These are phyloP conservation scores for Sporothrix humicola DNA, from an alignment of 2,329 filamentous ascomycete genomes.

Conservation along the genomic window DNA sequence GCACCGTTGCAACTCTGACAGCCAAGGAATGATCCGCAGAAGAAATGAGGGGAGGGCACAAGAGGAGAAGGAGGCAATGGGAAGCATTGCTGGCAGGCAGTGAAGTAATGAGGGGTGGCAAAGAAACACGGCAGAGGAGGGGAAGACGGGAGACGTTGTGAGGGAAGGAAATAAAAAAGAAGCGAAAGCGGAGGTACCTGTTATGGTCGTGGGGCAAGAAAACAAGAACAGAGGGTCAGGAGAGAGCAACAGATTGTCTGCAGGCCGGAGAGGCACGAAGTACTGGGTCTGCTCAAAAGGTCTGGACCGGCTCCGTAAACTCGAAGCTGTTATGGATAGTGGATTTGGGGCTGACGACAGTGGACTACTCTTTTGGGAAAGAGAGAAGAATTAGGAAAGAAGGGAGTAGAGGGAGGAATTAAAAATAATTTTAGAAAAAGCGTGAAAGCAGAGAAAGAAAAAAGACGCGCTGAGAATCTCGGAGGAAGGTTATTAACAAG, in stretches of 20 bases:
- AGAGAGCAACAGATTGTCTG: too few relatives aligned
- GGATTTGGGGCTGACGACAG: conserved; percentile 1
- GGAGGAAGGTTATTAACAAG: neutral
- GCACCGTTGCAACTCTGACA: conserved; percentile 20
- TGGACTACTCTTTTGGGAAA: conserved; percentile 22
- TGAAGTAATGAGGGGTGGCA: conserved; percentile 1
- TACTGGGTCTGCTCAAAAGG: neutral
- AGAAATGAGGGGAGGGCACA: neutral
- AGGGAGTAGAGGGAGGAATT: neutral
- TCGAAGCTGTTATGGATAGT: neutral
- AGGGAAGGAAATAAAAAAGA: neutral
- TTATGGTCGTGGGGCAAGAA: conserved; percentile 6
- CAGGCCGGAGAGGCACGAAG: neutral
- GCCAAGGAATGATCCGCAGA: conserved; percentile 19
- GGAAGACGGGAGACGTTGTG: neutral
- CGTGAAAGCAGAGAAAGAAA: neutral
- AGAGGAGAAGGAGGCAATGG: neutral
- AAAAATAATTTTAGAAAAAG: neutral
- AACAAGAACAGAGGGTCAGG: too few relatives aligned
- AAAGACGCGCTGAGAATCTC: neutral
- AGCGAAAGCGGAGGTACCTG: conserved; percentile 20
- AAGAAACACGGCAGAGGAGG: conserved; percentile 18
- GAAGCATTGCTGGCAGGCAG: too few relatives aligned
- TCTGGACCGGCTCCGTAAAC: neutral
- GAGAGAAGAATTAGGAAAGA: neutral